Base-by-base conservation (phyloP, 2,329 filamentous ascomycete genomes). In the Exserohilum turcica region DNA sequence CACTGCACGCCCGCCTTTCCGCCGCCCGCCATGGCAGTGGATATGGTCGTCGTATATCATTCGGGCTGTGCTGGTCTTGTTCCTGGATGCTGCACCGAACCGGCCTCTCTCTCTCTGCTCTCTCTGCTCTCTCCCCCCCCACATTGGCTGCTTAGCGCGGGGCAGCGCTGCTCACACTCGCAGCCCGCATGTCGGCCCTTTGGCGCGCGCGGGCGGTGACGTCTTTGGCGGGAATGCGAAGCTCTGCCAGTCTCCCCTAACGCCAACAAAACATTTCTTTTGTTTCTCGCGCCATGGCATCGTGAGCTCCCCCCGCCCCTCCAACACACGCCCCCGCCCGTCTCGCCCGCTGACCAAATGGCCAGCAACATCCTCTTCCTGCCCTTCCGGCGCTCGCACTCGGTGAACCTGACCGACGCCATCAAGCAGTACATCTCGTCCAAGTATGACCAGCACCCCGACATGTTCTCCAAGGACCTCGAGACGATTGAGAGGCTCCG, bases 361-460 rank as follows among this genome's bases (percentile, higher is more conserved):
- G 29, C 48, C 55, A 78, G 76, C 47, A 88, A 86, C 73, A 86
- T 90, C 59, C 83, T 96, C 50, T 86, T 87, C 72, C 82, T 96
- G 58, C 92, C 93, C 7, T 97, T 97, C 77, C 91, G 93, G 66
- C 90, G 88, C 71, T 93, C 92, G 45, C 86, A 89, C 60, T 83
- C 88, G 52, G 81, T 96, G 35, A 89, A 88, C 54, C 83, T 97
- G 57, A 89, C 90, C 49, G 82, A 85, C 56, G 89, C 92, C 43
- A 92, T 99, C 73, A 91, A 90, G 61, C 88, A 94, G 73, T 97
- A 99, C 79, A 97, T 99, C 70, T 96, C 92, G 57, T 88, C 86
- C 75, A 97, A 97, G 82, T 97, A 97, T 87, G 93, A 97, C 76
- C 94, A 99, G 74, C 93, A 96, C 72, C 93, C 94, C 29, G 92